Percentiles rank a stretch among this genome's conserved stretches.
Conservation (phyloP, 2,329 filamentous ascomycete species). For the Venturia effusa region DNA sequence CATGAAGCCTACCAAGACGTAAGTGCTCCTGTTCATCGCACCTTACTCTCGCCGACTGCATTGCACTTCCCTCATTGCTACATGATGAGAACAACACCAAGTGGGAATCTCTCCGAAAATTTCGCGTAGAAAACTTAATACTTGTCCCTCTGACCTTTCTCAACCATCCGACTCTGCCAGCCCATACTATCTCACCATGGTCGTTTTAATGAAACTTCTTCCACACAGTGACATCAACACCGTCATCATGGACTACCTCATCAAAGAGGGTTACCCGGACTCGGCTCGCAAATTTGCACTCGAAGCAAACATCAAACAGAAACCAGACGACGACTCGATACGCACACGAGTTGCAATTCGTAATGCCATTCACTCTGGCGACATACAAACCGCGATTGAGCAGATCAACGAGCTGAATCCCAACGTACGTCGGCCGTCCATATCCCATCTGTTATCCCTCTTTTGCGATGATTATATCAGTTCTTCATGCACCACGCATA, state of each 20-base stretch:
- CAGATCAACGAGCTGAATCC: slow-evolving; percentile 82
- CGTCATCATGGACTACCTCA: slow-evolving; percentile 91
- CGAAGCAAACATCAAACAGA: slow-evolving; percentile 77
- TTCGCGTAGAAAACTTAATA: slow-evolving; percentile 81
- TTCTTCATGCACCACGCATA: slow-evolving; percentile 99
- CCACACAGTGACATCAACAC: slow-evolving; percentile 77
- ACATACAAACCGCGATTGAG: slow-evolving; percentile 77
- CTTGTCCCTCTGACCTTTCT: slow-evolving; percentile 56
- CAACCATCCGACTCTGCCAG: slow-evolving; percentile 12
- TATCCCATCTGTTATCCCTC: slow-evolving; percentile 6
- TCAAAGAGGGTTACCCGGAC: slow-evolving; percentile 86
- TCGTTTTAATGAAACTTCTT: background rate
- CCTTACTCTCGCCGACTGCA: slow-evolving; percentile 36
- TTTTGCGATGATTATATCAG: slow-evolving; percentile 71
- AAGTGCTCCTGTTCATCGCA: slow-evolving; percentile 42
- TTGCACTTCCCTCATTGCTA: slow-evolving; percentile 26
- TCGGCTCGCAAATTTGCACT: slow-evolving; percentile 88
- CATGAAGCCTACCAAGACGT: slow-evolving; percentile 84
- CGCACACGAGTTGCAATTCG: slow-evolving; percentile 71
- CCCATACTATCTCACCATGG: background rate
- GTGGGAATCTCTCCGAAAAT: slow-evolving; percentile 99
- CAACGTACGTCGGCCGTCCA: slow-evolving; percentile 53
- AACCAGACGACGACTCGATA: slow-evolving; percentile 63
- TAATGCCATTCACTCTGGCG: slow-evolving; percentile 71
- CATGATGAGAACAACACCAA: slow-evolving; percentile 79